Percentiles rank a stretch among this genome's conserved stretches.
phyloP scores from a whole-genome alignment of 768 basidiomycete species.

The Coprinopsis strossmayeri region DNA sequence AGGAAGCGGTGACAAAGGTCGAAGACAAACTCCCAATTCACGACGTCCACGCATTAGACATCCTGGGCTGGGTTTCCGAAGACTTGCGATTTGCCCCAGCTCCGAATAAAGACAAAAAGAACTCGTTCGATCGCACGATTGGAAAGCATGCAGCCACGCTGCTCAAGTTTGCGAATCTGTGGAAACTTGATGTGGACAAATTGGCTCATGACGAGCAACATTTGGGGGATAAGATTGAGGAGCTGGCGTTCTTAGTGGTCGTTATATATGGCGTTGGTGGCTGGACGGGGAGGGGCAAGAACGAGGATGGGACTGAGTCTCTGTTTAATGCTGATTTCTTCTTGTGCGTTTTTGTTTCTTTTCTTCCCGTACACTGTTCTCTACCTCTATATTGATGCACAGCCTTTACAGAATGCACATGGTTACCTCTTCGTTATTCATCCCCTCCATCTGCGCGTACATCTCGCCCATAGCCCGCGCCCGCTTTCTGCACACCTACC shows the following conservation, averaged over 20 bases:
- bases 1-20: too few relatives aligned
- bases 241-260: slow-evolving; percentile 49
- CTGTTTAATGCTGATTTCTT: slow-evolving; percentile 54
- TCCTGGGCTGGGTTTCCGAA: slow-evolving; percentile 47
- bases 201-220: slow-evolving; percentile 20
- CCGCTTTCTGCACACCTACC: slow-evolving; percentile 53
- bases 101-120: slow-evolving; percentile 12
- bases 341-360: slow-evolving; percentile 33
- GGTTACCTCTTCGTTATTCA: slow-evolving; percentile 59
- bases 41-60: slow-evolving; percentile 39
- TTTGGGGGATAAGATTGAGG: slow-evolving; percentile 52
- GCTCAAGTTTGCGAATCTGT: slow-evolving; percentile 32
- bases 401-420: slow-evolving; percentile 46
- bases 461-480: slow-evolving; percentile 37
- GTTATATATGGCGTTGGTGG: slow-evolving; percentile 55
- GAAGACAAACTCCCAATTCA: slow-evolving; percentile 7
- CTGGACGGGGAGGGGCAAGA: slow-evolving; percentile 29
- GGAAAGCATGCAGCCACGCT: slow-evolving; percentile 33
- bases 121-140: slow-evolving; percentile 27
- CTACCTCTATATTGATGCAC: too few relatives aligned
- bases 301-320: slow-evolving; percentile 17
- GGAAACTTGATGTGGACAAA: slow-evolving; percentile 32
- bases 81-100: slow-evolving; percentile 34
- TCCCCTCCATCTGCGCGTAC: slow-evolving; percentile 39
- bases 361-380: neutral